Evolutionary conservation across 2,329 filamentous ascomycete genomes (phyloP).

Genomic region (Nemania diffusa): DNA sequence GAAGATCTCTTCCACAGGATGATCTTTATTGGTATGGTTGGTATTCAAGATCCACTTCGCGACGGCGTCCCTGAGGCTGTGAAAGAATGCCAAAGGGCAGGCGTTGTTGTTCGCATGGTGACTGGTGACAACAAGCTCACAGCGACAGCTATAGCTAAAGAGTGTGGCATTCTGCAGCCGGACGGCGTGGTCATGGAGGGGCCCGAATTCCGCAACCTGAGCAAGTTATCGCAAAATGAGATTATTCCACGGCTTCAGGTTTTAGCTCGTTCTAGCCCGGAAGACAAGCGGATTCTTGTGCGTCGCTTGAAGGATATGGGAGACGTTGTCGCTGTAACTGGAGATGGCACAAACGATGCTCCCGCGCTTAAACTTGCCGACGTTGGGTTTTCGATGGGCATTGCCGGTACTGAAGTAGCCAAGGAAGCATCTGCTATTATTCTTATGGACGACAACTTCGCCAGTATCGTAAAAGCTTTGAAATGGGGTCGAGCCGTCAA

Average conservation of each 20-base stretch:
- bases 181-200: constrained; percentile 81
- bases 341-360: constrained; percentile 86
- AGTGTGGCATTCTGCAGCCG: constrained; percentile 78
- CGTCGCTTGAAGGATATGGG: constrained; percentile 75
- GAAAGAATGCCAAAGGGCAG: constrained; percentile 76
- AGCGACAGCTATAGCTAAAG: constrained; percentile 79
- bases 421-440: constrained; percentile 89
- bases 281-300: constrained; percentile 80
- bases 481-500: constrained; percentile 84
- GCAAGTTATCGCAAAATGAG: constrained; percentile 70
- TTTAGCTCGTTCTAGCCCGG: constrained; percentile 77
- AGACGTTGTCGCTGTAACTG: constrained; percentile 84
- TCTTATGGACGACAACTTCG: constrained; percentile 88
- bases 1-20: constrained; percentile 75
- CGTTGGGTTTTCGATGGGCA: constrained; percentile 88
- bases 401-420: constrained; percentile 83
- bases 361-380: constrained; percentile 84
- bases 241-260: constrained; percentile 77
- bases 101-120: constrained; percentile 85
- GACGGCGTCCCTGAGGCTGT: constrained; percentile 80
- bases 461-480: constrained; percentile 84
- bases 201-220: constrained; percentile 79
- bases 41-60: constrained; percentile 84
- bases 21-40: constrained; percentile 76
- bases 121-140: constrained; percentile 85